phyloP scores from a whole-genome alignment of 768 basidiomycete genomes.

The Mycena chlorophos region DNA sequence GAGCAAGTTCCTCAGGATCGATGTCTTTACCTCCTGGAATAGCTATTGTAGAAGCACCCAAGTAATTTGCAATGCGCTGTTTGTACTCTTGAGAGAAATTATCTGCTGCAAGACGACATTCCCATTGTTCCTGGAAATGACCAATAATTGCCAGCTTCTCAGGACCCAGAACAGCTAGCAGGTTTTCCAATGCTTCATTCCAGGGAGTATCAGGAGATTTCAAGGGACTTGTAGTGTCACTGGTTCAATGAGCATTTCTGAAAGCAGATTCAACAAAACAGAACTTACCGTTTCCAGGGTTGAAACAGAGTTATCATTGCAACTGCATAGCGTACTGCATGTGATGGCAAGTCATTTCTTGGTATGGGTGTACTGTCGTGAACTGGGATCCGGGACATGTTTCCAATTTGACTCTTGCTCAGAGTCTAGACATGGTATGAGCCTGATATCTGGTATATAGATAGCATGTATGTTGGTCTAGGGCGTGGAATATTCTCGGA shows the following conservation, averaged over 20 bases:
- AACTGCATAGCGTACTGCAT: constrained; percentile 4
- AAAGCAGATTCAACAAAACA: neutral
- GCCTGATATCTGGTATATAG: too few species aligned
- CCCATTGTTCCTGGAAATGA: constrained; percentile 18
- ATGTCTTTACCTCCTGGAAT: neutral
- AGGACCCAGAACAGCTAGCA: neutral
- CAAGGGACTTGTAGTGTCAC: constrained; percentile 8
- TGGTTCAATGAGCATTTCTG: neutral
- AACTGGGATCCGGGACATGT: too few species aligned
- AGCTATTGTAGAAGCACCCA: neutral
- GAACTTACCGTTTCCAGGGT: constrained; percentile 4
- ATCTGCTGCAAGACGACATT: constrained; percentile 12
- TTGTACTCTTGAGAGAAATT: constrained; percentile 13
- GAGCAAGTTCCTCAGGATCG: neutral
- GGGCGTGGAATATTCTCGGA: too few species aligned
- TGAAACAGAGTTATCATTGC: constrained; percentile 16
- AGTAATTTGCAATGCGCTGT: neutral
- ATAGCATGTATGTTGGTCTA: too few species aligned
- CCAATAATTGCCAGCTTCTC: constrained; percentile 5
- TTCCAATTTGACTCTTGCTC: too few species aligned
- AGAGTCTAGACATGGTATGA: too few species aligned
- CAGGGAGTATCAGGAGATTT: constrained; percentile 1
- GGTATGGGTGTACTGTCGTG: constrained; percentile 15
- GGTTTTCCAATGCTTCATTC: neutral
- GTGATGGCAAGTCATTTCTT: neutral